These are phyloP conservation scores for Aspergillus udagawae DNA, from an alignment of 2,329 filamentous ascomycete genomes.

Conservation along the genomic window DNA sequence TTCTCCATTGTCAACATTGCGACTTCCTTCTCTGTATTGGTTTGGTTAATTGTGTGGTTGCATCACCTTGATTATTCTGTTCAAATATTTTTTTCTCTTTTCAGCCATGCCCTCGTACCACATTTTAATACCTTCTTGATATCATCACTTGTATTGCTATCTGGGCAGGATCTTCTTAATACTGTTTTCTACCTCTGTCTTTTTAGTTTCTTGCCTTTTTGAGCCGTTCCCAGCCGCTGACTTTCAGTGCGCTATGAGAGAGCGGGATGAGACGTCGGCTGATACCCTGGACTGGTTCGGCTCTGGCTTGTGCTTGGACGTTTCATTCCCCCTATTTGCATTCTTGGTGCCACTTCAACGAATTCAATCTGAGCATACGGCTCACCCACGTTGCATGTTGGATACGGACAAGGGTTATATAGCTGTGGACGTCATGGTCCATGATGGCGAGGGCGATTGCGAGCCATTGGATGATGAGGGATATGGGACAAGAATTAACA, in stretches of 20 bases:
- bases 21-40: slow-evolving; percentile 24
- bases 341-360: slow-evolving; percentile 24
- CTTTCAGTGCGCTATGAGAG: slow-evolving; percentile 17
- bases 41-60: slow-evolving; percentile 14
- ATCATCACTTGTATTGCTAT: slow-evolving; percentile 39
- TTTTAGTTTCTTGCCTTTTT: slow-evolving; percentile 17
- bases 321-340: slow-evolving; percentile 19
- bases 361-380: slow-evolving; percentile 18
- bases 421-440: slow-evolving; percentile 14
- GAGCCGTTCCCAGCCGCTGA: slow-evolving; percentile 15
- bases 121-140: slow-evolving; percentile 28
- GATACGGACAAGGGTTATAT: slow-evolving; percentile 13
- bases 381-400: slow-evolving; percentile 12
- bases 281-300: slow-evolving; percentile 22
- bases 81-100: slow-evolving; percentile 22
- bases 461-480: slow-evolving; percentile 10
- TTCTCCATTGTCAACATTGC: slow-evolving; percentile 14
- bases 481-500: slow-evolving; percentile 9
- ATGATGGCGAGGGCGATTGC: slow-evolving; percentile 6
- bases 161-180: slow-evolving; percentile 31
- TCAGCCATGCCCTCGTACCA: slow-evolving; percentile 20
- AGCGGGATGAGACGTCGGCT: slow-evolving; percentile 16
- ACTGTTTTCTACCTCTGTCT: slow-evolving; percentile 15
- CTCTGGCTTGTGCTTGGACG: slow-evolving; percentile 19
- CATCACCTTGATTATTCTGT: slow-evolving; percentile 18